Conservation (phyloP, 164 flowering plant genomes). For the Akebia trifoliata region DNA sequence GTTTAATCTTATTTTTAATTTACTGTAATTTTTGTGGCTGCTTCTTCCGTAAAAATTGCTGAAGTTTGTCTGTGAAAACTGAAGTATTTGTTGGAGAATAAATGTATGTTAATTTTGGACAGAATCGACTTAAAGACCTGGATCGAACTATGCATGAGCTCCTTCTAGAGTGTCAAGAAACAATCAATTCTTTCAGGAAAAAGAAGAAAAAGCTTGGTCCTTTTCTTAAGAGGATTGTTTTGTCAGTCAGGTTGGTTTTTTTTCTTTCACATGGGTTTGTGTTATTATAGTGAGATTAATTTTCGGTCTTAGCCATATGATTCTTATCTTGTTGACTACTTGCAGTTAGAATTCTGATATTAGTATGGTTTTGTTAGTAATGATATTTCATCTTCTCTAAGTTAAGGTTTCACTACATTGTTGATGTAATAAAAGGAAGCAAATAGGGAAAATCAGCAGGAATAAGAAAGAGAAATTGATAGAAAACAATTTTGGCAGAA, state of each 20-base stretch:
- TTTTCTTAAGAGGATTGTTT: constrained; percentile 30
- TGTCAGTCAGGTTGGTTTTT: constrained; percentile 54
- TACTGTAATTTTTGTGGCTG: neutral
- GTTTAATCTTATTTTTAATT: constrained; percentile 22
- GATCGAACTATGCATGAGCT: constrained; percentile 42
- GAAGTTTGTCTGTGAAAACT: neutral
- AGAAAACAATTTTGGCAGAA: no score
- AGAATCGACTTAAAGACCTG: constrained; percentile 38
- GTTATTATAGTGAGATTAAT: neutral
- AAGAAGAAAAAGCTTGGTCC: constrained; percentile 43
- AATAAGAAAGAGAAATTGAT: no score
- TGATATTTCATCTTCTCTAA: neutral
- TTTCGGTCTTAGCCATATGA: neutral
- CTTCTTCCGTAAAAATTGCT: neutral
- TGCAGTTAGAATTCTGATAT: neutral
- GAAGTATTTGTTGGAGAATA: neutral
- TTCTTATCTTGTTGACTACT: neutral
- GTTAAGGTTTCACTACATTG: neutral
- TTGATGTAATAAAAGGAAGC: no score
- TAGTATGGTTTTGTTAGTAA: neutral
- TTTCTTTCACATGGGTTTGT: constrained; percentile 2
- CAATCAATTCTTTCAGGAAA: constrained; percentile 31
- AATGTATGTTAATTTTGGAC: constrained; percentile 19
- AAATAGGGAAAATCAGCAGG: no score
- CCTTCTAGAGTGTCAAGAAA: constrained; percentile 49